These are phyloP conservation scores for Cairneyella variabilis DNA, from an alignment of 495 filamentous ascomycete species.

Conservation along the genomic window DNA sequence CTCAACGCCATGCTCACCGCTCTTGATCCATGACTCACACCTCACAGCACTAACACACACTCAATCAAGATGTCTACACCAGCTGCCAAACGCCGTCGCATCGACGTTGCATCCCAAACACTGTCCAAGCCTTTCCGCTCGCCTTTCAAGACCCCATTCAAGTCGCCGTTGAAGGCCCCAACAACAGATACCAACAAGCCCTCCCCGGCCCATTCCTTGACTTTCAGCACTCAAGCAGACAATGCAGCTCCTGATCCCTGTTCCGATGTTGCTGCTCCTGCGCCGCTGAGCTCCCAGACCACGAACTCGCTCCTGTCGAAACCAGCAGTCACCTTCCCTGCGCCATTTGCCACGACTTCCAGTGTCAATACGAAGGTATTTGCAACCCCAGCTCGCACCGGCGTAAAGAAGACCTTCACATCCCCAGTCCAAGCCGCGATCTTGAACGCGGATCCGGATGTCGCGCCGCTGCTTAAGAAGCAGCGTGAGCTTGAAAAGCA, in stretches of 20 bases:
- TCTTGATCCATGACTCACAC: slow-evolving; percentile 16
- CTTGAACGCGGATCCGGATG: slow-evolving; percentile 27
- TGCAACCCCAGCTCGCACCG: not conserved
- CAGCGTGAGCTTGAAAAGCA: slow-evolving; percentile 26
- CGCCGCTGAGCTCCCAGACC: slow-evolving; percentile 12
- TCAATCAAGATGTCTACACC: slow-evolving; percentile 23
- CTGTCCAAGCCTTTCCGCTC: slow-evolving; percentile 68
- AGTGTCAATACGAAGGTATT: not conserved
- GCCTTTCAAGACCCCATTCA: slow-evolving; percentile 60
- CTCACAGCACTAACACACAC: slow-evolving; percentile 19
- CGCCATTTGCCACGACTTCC: not conserved
- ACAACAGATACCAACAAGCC: slow-evolving; percentile 18
- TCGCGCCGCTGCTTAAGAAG: slow-evolving; percentile 14
- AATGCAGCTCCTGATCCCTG: slow-evolving; percentile 5
- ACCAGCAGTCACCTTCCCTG: not conserved
- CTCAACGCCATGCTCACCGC: slow-evolving; percentile 13
- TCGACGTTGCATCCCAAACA: slow-evolving; percentile 43
- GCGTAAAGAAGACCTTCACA: slow-evolving; percentile 18
- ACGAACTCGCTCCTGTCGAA: slow-evolving; percentile 12
- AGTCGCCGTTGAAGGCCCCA: slow-evolving; percentile 51
- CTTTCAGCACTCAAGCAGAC: no score
- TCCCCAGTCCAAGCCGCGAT: slow-evolving; percentile 9
- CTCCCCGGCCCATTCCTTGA: no score
- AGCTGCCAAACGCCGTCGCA: slow-evolving; percentile 52
- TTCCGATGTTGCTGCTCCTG: no score